A percentile compares a stretch with the other conserved stretches of the same genome.
These are phyloP conservation scores for Yarrowia sp. DNA, from an alignment of 805 yeast genomes.

Conservation along the genomic window DNA sequence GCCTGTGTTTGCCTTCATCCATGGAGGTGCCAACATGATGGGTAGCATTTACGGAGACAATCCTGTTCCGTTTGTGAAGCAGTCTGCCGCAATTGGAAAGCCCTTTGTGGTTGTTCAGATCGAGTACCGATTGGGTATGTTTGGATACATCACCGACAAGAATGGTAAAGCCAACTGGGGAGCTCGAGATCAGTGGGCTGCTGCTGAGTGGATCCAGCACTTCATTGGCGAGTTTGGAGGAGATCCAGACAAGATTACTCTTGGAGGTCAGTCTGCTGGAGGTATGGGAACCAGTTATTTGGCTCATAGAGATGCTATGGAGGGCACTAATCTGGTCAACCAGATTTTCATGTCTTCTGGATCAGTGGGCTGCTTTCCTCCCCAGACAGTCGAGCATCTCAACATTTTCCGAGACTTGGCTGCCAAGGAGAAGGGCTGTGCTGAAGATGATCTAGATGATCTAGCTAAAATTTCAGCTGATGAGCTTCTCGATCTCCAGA, in stretches of 20 bases:
- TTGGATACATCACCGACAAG: constrained; percentile 40
- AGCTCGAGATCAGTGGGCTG: constrained; percentile 41
- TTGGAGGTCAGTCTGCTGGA: constrained; percentile 46
- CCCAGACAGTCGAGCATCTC: not conserved
- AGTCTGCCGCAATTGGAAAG: constrained; percentile 28
- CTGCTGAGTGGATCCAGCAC: constrained; percentile 41
- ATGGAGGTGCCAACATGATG: constrained; percentile 27
- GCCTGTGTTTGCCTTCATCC: constrained; percentile 27
- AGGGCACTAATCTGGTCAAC: not conserved
- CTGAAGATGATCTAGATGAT: not conserved
- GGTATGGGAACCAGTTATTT: constrained; percentile 29
- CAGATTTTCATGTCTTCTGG: constrained; percentile 11
- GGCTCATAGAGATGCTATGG: not conserved
- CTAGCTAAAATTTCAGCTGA: not conserved
- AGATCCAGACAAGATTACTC: constrained; percentile 39
- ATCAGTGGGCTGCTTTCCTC: not conserved
- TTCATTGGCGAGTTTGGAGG: constrained; percentile 44
- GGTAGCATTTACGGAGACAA: constrained; percentile 22
- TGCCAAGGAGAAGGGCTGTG: not conserved
- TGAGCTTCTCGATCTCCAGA: not conserved
- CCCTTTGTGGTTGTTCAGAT: constrained; percentile 35
- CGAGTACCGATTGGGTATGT: constrained; percentile 41
- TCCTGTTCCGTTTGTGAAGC: constrained; percentile 28
- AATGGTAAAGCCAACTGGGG: constrained; percentile 41
- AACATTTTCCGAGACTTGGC: not conserved